A percentile compares a stretch with the other conserved stretches of the same genome.
Evolutionary conservation across 2,329 filamentous ascomycete species (phyloP).

Genomic region (Neoascochyta sp.): DNA sequence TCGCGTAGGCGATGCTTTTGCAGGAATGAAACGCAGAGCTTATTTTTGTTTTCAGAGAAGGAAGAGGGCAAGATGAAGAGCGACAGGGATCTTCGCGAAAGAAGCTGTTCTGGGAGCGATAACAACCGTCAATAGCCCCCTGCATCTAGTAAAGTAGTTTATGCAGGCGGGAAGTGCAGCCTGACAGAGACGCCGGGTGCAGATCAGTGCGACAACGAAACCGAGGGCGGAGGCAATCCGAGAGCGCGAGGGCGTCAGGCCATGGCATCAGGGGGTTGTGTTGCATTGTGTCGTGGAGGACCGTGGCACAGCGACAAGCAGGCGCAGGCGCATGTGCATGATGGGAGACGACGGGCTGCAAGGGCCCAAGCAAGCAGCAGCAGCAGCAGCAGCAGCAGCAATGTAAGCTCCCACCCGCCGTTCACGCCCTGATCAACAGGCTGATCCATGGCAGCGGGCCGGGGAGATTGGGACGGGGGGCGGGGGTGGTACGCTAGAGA

Average conservation of each 20-base stretch:
- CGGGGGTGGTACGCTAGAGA: constrained; percentile 1
- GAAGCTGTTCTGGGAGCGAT: constrained; percentile 6
- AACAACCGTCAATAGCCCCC: constrained; percentile 6
- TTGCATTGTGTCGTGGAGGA: constrained; percentile 22
- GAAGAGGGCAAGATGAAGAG: constrained; percentile 1
- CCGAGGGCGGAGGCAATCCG: constrained; percentile 1
- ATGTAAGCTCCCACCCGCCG: constrained; percentile 19
- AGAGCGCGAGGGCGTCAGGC: constrained; percentile 8
- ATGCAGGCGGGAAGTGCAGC: constrained; percentile 6
- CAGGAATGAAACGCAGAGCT: constrained; percentile 4
- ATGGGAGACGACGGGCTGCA: constrained; percentile 12
- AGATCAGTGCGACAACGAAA: constrained; percentile 2
- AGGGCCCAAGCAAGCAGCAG: constrained; percentile 10
- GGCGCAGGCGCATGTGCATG: constrained; percentile 15
- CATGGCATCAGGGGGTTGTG: constrained; percentile 13
- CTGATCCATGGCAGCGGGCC: constrained; percentile 36
- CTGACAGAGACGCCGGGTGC: constrained; percentile 5
- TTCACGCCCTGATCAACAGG: constrained; percentile 28
- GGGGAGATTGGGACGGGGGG: constrained; percentile 24
- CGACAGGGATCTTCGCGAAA: constrained; percentile 24
- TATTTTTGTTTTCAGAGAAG: constrained; percentile 1
- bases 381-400: too few species aligned
- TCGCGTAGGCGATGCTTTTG: constrained; percentile 11
- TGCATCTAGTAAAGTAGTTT: constrained; percentile 14
- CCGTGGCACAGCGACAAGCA: constrained; percentile 22